These are phyloP conservation scores for Apiospora hydei DNA, from an alignment of 2,329 filamentous ascomycete genomes.

Conservation along the genomic window DNA sequence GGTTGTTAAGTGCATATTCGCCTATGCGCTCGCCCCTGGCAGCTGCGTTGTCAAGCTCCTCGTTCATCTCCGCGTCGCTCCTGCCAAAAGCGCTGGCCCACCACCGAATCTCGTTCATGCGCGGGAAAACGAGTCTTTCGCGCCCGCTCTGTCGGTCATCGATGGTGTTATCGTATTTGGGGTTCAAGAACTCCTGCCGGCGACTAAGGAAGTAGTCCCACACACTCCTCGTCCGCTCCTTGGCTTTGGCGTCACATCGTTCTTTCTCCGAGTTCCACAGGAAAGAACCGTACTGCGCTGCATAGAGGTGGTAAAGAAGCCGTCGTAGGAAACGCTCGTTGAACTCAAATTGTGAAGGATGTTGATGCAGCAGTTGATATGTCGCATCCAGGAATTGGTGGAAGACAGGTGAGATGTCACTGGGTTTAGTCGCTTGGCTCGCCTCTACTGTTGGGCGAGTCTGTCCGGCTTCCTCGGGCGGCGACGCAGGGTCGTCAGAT, in stretches of 20 bases:
- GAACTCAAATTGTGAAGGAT: slow-evolving; percentile 91
- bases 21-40: slow-evolving; percentile 53
- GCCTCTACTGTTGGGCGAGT: slow-evolving; percentile 56
- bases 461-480: slow-evolving; percentile 40
- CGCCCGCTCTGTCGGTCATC: slow-evolving; percentile 82
- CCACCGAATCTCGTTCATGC: slow-evolving; percentile 82
- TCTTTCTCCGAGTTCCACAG: slow-evolving; percentile 95
- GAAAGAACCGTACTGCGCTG: slow-evolving; percentile 96
- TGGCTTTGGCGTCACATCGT: slow-evolving; percentile 72
- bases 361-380: slow-evolving; percentile 86
- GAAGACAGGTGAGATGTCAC: slow-evolving; percentile 94
- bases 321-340: slow-evolving; percentile 92
- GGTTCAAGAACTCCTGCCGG: slow-evolving; percentile 81
- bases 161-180: slow-evolving; percentile 74
- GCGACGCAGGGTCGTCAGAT: slow-evolving; percentile 36
- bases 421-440: slow-evolving; percentile 75
- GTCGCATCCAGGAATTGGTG: slow-evolving; percentile 97
- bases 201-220: slow-evolving; percentile 95
- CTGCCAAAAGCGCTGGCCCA: slow-evolving; percentile 90
- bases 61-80: slow-evolving; percentile 93
- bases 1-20: slow-evolving; percentile 40
- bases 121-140: slow-evolving; percentile 85
- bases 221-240: slow-evolving; percentile 80
- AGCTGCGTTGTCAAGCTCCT: slow-evolving; percentile 61
- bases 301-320: slow-evolving; percentile 91